Base-by-base conservation (phyloP, 2,329 filamentous ascomycete species). In the Fusarium marasasianum region DNA sequence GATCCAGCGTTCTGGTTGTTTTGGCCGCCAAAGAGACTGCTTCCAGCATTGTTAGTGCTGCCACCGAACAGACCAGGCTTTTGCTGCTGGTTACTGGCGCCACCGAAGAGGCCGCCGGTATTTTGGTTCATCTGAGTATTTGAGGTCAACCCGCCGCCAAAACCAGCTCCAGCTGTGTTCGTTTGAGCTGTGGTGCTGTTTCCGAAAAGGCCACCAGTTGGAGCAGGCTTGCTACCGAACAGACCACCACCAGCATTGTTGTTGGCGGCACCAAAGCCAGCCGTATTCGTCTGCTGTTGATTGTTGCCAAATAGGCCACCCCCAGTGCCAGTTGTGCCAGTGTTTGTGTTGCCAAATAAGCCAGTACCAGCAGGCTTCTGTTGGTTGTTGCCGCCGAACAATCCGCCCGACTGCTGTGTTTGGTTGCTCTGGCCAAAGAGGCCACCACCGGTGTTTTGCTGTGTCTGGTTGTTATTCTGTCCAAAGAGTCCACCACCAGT, bases 1-100 rank as follows among this genome's bases (percentile, higher is more conserved):
- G 82, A 79, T 37, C 83, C 82, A 18, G 84, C 82, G 48, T 84
- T 85, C 74, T 89, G 86, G 74, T 81, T 84, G 62, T 81, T 84
- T 62, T 83, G 84, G 53, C 76, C 80, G 4, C 88, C 88, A 73
- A 94, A 93, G 8, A 92, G 77, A 45, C 90, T 82, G 48, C 83
- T 83, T 12, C 86, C 84, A 20, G 84, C 77, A 37, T 83, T 76
- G 56, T 86, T 85, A 55, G 85, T 84, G 79, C 84, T 73, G 29
- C 77, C 78, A 20, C 89, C 88, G 70, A 92, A 92, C 22, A 91
- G 79, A 38, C 89, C 83, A 18, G 85, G 77, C 73, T 83, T 84
- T 70, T 84, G 80, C 41, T 81, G 82, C 48, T 83, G 81, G 57
- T 81, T 80, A 57, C 81, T 82, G 33, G 80, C 59, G 59, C 71